phyloP scores from a whole-genome alignment of 2,329 filamentous ascomycete species.

The Achaetomium macrosporum region DNA sequence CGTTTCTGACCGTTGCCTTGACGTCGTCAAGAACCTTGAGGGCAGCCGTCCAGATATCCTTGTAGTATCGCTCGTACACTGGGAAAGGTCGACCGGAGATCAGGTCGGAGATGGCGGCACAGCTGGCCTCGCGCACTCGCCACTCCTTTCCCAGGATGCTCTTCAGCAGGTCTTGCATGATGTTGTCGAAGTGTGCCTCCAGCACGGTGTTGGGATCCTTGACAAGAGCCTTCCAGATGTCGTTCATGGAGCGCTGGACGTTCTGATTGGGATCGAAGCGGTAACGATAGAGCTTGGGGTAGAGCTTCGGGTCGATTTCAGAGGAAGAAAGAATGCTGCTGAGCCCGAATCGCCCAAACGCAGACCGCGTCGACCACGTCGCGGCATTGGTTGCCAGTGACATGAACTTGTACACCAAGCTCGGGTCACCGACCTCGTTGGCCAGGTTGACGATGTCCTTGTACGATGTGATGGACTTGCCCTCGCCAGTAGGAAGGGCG shows the following conservation, averaged over 20 bases:
- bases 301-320: conserved; percentile 83
- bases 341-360: conserved; percentile 89
- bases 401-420: conserved; percentile 98
- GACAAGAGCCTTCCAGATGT: conserved; percentile 95
- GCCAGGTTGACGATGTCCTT: conserved; percentile 94
- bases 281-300: conserved; percentile 91
- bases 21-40: conserved; percentile 95
- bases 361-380: conserved; percentile 94
- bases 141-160: conserved; percentile 88
- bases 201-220: conserved; percentile 76
- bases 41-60: conserved; percentile 76
- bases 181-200: conserved; percentile 76
- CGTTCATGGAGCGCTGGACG: conserved; percentile 91
- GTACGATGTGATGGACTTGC: conserved; percentile 86
- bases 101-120: conserved; percentile 80
- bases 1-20: conserved; percentile 78
- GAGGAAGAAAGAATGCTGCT: conserved; percentile 89
- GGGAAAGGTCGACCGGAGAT: conserved; percentile 71
- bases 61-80: conserved; percentile 78
- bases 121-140: conserved; percentile 88
- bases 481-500: conserved; percentile 82
- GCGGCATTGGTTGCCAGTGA: conserved; percentile 91
- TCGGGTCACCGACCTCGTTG: conserved; percentile 94
- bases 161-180: conserved; percentile 79
- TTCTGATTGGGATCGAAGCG: conserved; percentile 92